Evolutionary conservation across 2,329 filamentous ascomycete genomes (phyloP).

Genomic region (Didymella pomorum): DNA sequence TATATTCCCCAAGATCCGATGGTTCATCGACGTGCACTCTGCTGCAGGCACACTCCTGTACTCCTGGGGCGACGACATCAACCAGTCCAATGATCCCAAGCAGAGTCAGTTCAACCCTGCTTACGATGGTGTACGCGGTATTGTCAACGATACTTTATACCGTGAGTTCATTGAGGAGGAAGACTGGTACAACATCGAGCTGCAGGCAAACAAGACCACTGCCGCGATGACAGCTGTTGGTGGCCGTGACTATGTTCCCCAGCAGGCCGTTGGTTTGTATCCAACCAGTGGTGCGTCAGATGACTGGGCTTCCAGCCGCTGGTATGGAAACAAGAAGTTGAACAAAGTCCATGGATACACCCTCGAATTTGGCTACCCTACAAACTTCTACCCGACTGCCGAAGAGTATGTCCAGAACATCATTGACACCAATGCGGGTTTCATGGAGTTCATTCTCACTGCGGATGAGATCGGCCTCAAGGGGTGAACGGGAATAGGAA

Average conservation of each 20-base stretch:
- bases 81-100: slow-evolving; percentile 56
- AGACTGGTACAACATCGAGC: slow-evolving; percentile 46
- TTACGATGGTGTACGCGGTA: slow-evolving; percentile 62
- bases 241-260: slow-evolving; percentile 42
- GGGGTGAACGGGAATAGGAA: slow-evolving; percentile 6
- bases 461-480: slow-evolving; percentile 47
- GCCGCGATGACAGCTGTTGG: slow-evolving; percentile 49
- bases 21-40: slow-evolving; percentile 68
- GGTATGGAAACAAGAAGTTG: slow-evolving; percentile 45
- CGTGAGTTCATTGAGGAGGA: slow-evolving; percentile 49
- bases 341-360: slow-evolving; percentile 54
- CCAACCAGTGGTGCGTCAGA: slow-evolving; percentile 50
- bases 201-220: slow-evolving; percentile 44
- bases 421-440: slow-evolving; percentile 53
- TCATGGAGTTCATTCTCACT: slow-evolving; percentile 53
- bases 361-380: slow-evolving; percentile 53
- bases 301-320: slow-evolving; percentile 51
- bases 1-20: slow-evolving; percentile 59
- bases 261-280: slow-evolving; percentile 50
- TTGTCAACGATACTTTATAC: slow-evolving; percentile 61
- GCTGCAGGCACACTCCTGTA: slow-evolving; percentile 63
- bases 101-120: slow-evolving; percentile 62
- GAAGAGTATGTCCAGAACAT: slow-evolving; percentile 54
- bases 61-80: slow-evolving; percentile 65
- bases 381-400: slow-evolving; percentile 53